Conservation (phyloP, 1,284 basidiomycete species). For the Trametes hirsuta region DNA sequence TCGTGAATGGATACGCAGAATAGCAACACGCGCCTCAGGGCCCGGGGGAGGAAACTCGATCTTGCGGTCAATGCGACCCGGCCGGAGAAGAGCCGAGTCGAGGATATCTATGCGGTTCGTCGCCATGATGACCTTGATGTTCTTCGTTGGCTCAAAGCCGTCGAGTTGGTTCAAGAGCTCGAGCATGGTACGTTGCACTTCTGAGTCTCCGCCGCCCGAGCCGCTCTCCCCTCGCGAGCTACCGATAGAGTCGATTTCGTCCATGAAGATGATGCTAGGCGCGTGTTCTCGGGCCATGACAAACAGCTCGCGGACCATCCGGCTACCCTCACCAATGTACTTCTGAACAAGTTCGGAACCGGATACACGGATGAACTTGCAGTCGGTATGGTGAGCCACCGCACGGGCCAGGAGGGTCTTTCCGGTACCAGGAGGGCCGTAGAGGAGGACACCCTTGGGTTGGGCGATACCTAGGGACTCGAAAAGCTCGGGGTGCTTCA, state of each 20-base stretch:
- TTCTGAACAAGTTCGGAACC: slow-evolving; percentile 98
- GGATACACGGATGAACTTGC: slow-evolving; percentile 96
- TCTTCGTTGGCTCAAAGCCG: slow-evolving; percentile 97
- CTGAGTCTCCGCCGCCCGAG: slow-evolving; percentile 90
- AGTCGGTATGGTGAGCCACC: slow-evolving; percentile 98
- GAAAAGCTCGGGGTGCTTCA: slow-evolving; percentile 98
- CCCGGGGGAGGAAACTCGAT: slow-evolving; percentile 99
- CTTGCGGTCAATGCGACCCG: slow-evolving; percentile 97
- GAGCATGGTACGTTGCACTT: slow-evolving; percentile 98
- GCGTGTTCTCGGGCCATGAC: slow-evolving; percentile 99
- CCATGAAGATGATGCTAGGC: slow-evolving; percentile 99
- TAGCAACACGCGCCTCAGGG: slow-evolving; percentile 95
- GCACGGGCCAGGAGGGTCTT: slow-evolving; percentile 94
- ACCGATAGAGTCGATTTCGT: slow-evolving; percentile 99
- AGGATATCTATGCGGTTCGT: slow-evolving; percentile 99
- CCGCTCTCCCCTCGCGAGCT: slow-evolving; percentile 91
- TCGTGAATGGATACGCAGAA: slow-evolving; percentile 95
- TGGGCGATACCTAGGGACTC: slow-evolving; percentile 97
- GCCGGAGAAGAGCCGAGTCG: slow-evolving; percentile 92
- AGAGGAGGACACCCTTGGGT: slow-evolving; percentile 95
- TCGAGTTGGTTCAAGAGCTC: slow-evolving; percentile 97
- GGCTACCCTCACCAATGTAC: slow-evolving; percentile 96
- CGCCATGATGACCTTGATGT: slow-evolving; percentile 99
- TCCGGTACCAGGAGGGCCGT: slow-evolving; percentile 96
- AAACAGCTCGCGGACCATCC: slow-evolving; percentile 97